Conservation (phyloP, 805 yeast genomes). For the Saturnispora zaruensis region DNA sequence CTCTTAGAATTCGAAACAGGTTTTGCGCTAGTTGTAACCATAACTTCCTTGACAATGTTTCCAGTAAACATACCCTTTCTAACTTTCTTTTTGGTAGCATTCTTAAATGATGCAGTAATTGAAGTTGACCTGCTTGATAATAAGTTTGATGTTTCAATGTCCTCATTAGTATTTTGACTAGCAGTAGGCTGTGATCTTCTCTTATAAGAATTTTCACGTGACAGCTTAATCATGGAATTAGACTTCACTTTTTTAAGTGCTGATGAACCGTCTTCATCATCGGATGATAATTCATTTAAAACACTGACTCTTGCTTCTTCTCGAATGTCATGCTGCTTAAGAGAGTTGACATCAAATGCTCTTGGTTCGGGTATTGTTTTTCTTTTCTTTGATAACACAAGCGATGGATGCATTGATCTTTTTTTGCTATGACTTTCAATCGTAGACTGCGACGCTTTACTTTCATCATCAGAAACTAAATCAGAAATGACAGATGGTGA, state of each 20-base stretch:
- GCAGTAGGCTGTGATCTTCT: neutral
- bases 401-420: conserved; percentile 16
- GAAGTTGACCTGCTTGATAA: conserved; percentile 21
- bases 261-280: conserved; percentile 29
- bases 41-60: conserved; percentile 22
- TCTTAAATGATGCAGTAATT: conserved; percentile 25
- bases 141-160: conserved; percentile 16
- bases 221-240: conserved; percentile 37
- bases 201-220: conserved; percentile 33
- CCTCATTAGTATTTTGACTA: neutral
- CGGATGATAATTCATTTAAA: conserved; percentile 19
- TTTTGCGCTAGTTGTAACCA: conserved; percentile 24
- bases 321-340: conserved; percentile 6
- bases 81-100: conserved; percentile 11
- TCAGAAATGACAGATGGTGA: conserved; percentile 10
- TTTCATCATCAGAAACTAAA: conserved; percentile 18
- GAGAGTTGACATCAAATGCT: conserved; percentile 5
- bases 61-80: conserved; percentile 21
- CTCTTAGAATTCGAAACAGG: conserved; percentile 20
- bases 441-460: conserved; percentile 4
- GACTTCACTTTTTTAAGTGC: conserved; percentile 28
- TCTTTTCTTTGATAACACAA: conserved; percentile 14
- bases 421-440: conserved; percentile 20
- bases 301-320: conserved; percentile 1
- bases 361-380: conserved; percentile 6